Evolutionary conservation across 2,329 filamentous ascomycete genomes (phyloP).

Genomic region (Pseudogymnoascus pannorum): DNA sequence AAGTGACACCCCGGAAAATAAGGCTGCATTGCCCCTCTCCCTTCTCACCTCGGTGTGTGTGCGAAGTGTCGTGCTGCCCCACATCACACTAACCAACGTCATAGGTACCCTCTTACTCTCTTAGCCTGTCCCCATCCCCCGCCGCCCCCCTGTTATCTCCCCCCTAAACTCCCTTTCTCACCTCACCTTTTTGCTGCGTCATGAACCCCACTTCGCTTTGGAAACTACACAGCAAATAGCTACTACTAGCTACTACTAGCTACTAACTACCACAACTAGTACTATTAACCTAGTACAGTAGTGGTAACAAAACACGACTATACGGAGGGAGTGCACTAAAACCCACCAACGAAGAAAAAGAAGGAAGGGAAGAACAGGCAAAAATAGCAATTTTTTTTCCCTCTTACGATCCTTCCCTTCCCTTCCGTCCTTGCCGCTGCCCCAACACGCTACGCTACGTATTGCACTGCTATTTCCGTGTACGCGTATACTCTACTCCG

Average conservation of each 20-base stretch:
- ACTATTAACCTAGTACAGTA: too few species aligned
- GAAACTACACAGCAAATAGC: too few species aligned
- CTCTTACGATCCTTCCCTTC: too few species aligned
- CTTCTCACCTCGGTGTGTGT: background rate
- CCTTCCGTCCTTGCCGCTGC: too few species aligned
- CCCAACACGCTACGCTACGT: background rate
- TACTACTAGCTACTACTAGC: too few species aligned
- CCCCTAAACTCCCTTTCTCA: background rate
- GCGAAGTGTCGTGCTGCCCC: background rate
- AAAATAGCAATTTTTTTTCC: too few species aligned
- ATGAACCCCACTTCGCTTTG: background rate
- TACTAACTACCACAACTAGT: too few species aligned
- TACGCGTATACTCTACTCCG: too few species aligned
- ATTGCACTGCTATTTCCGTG: background rate
- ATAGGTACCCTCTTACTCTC: background rate
- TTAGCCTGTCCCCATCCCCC: background rate
- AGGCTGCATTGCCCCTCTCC: background rate
- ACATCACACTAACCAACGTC: background rate
- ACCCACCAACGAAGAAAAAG: too few species aligned
- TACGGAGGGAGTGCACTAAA: too few species aligned
- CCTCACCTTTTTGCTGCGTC: background rate
- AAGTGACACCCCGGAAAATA: background rate
- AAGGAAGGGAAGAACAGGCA: too few species aligned
- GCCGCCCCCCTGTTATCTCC: background rate
- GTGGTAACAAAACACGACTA: too few species aligned